These are phyloP conservation scores for Suillus brevipes DNA, from an alignment of 768 basidiomycete genomes.

Conservation along the genomic window DNA sequence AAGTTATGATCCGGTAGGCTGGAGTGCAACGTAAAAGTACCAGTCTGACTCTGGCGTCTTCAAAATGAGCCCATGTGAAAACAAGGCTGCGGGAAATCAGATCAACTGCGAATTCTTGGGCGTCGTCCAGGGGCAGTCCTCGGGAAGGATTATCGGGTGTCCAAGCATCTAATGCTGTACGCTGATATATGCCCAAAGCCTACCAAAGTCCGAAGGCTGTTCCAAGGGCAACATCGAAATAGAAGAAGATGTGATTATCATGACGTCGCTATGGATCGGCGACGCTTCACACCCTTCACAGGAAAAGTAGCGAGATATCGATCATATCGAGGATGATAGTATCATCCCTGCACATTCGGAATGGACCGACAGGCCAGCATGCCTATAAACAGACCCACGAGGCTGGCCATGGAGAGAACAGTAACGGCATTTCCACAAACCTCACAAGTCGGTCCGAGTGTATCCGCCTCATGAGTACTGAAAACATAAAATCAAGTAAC, in stretches of 20 bases:
- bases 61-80: background rate
- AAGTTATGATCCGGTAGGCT: background rate
- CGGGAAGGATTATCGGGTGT: background rate
- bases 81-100: background rate
- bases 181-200: background rate
- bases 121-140: background rate
- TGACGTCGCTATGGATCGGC: constrained; percentile 2
- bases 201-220: constrained; percentile 3
- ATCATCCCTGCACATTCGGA: constrained; percentile 2
- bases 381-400: constrained; percentile 3
- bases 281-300: background rate
- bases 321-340: constrained; percentile 1
- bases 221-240: background rate
- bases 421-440: constrained; percentile 3
- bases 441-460: constrained; percentile 4
- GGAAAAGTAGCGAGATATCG: background rate
- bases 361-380: background rate
- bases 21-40: background rate
- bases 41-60: background rate
- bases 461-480: constrained; percentile 18
- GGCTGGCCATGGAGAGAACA: background rate
- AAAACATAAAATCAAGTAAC: constrained; percentile 3
- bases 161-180: background rate
- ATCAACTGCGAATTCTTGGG: background rate
- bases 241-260: constrained; percentile 1